A percentile compares a stretch with the other conserved stretches of the same genome.
phyloP scores from a whole-genome alignment of 2,329 filamentous ascomycete species.

The Berkeleyomyces basicola region DNA sequence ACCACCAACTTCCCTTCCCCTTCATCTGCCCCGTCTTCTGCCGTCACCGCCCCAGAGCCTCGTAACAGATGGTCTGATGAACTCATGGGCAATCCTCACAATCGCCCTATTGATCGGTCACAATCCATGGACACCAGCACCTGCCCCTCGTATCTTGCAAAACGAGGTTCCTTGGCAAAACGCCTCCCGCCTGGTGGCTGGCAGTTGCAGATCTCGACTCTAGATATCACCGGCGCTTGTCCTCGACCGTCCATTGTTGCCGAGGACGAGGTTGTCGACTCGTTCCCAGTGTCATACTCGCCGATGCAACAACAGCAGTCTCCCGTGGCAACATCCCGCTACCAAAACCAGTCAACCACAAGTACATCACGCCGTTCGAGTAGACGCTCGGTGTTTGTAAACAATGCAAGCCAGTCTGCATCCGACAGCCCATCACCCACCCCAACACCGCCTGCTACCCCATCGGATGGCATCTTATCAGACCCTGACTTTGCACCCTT shows the following conservation, averaged over 20 bases:
- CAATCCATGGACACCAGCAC: background rate
- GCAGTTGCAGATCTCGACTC: conserved; percentile 11
- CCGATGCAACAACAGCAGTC: background rate
- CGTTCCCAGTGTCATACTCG: background rate
- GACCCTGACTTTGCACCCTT: background rate
- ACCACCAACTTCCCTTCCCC: background rate
- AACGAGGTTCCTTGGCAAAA: conserved; percentile 1
- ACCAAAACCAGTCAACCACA: background rate
- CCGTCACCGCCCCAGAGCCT: background rate
- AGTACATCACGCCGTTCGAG: background rate
- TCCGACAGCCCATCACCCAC: background rate
- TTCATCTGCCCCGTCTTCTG: background rate
- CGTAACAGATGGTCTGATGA: background rate
- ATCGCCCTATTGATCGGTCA: background rate
- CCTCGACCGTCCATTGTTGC: conserved; percentile 6
- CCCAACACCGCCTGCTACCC: background rate
- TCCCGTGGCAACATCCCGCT: background rate
- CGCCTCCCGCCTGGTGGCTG: conserved; percentile 5
- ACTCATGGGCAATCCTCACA: background rate
- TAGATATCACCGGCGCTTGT: conserved; percentile 10
- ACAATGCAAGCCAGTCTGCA: background rate
- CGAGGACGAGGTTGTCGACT: conserved; percentile 7
- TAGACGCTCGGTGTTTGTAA: background rate
- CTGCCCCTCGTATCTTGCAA: background rate
- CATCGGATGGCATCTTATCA: background rate